Evolutionary conservation across 202 grass and related monocot genomes (phyloP).

Genomic region (Schoenoplectus triqueter): DNA sequence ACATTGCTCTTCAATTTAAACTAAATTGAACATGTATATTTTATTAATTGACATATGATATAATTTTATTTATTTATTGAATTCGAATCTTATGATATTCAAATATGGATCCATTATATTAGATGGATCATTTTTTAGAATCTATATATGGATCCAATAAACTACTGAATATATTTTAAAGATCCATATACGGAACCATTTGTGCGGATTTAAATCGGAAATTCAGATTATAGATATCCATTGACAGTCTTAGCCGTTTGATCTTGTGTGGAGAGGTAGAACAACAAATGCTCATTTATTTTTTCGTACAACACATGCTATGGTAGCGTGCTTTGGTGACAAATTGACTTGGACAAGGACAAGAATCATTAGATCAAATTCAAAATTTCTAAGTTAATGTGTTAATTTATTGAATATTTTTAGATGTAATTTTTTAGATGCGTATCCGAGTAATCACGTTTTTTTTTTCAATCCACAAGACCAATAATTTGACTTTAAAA

Average conservation of each 20-base stretch:
- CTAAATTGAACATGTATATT: no score
- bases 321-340: background rate
- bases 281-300: background rate
- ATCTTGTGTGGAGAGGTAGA: background rate
- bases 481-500: slow-evolving; percentile 8
- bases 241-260: background rate
- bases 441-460: background rate
- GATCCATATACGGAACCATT: no score
- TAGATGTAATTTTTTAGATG: background rate
- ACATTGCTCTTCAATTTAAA: no score
- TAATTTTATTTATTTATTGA: no score
- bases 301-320: background rate
- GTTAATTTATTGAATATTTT: slow-evolving; percentile 11
- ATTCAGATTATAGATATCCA: no score
- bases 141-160: no score
- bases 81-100: no score
- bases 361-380: slow-evolving; percentile 13
- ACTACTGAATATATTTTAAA: no score
- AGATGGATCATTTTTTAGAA: no score
- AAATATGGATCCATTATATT: no score
- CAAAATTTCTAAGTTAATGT: background rate
- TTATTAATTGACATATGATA: no score
- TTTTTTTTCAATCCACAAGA: background rate
- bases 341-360: background rate
- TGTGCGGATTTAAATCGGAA: no score